Percentiles rank a stretch among this genome's conserved stretches.
Evolutionary conservation across 1,284 basidiomycete genomes (phyloP).

Genomic region (Ceratobasidium sp.): DNA sequence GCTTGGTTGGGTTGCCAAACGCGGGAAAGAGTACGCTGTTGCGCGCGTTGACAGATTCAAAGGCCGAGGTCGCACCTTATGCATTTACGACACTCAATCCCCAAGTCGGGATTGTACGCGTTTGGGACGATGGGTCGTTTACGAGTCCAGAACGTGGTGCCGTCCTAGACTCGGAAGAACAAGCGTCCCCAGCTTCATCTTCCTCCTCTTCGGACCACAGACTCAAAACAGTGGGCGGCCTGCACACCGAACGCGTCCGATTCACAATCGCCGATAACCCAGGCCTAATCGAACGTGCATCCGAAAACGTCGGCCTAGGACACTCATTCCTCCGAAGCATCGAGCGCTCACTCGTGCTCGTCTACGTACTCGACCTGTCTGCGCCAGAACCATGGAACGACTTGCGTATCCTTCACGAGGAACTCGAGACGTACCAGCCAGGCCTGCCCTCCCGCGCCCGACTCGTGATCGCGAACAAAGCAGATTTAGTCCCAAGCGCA

Average conservation of each 20-base stretch:
- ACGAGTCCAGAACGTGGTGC: conserved; percentile 70
- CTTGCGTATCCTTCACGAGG: conserved; percentile 76
- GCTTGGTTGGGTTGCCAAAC: conserved; percentile 96
- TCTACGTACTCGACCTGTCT: conserved; percentile 93
- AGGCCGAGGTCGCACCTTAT: conserved; percentile 90
- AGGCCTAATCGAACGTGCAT: conserved; percentile 87
- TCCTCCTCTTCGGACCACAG: conserved; percentile 38
- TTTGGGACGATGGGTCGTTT: conserved; percentile 84
- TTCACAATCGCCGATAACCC: conserved; percentile 99
- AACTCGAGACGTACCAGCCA: conserved; percentile 86
- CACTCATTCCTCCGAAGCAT: conserved; percentile 95
- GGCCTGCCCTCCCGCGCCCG: conserved; percentile 82
- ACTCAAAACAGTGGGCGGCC: conserved; percentile 21
- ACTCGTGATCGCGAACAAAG: conserved; percentile 94
- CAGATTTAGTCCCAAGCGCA: conserved; percentile 77
- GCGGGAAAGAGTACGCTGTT: conserved; percentile 92
- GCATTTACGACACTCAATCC: conserved; percentile 97
- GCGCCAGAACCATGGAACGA: conserved; percentile 78
- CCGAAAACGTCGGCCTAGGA: conserved; percentile 91
- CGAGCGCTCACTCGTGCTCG: conserved; percentile 90
- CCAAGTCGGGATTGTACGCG: conserved; percentile 91
- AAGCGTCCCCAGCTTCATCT: conserved; percentile 23
- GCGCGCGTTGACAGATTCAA: conserved; percentile 88
- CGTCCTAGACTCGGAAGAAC: conserved; percentile 74
- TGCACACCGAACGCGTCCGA: conserved; percentile 73